Percentiles rank a stretch among this genome's conserved stretches.
Conservation (phyloP, 257 asterid species). For the Salvia hispanica region DNA sequence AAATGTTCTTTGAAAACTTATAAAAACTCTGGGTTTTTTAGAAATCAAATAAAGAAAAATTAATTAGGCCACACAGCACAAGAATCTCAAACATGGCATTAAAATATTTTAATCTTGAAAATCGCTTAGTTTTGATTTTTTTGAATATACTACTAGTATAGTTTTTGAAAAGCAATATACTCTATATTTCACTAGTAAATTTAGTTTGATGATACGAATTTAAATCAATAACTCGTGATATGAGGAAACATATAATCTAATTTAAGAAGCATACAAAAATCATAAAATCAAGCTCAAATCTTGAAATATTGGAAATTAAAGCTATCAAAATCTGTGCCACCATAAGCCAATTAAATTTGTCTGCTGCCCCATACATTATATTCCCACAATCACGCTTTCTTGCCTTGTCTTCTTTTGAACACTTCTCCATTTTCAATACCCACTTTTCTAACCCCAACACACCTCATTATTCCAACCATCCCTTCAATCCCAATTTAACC, state of each 20-base stretch:
- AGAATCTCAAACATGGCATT: neutral
- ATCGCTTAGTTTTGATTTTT: too few species aligned
- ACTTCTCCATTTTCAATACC: constrained; percentile 37
- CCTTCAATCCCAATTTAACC: constrained; percentile 36
- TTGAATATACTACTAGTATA: too few species aligned
- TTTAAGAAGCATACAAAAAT: too few species aligned
- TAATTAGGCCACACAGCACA: neutral
- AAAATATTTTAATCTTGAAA: neutral
- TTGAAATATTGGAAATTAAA: neutral
- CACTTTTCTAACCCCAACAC: constrained; percentile 38
- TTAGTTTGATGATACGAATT: too few species aligned
- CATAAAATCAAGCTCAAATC: neutral
- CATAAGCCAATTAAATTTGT: constrained; percentile 32
- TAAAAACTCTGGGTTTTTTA: neutral
- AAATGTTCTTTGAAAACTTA: constrained; percentile 15
- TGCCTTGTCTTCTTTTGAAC: constrained; percentile 57
- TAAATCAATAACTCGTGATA: too few species aligned
- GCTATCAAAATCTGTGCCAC: constrained; percentile 21
- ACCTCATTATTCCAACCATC: constrained; percentile 38
- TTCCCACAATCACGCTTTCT: constrained; percentile 44
- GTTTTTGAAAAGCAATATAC: too few species aligned
- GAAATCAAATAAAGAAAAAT: neutral
- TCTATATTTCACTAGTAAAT: too few species aligned
- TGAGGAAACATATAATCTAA: too few species aligned
- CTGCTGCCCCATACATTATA: constrained; percentile 39